Base-by-base conservation (phyloP, 768 basidiomycete genomes). In the Hygrophorus russula region DNA sequence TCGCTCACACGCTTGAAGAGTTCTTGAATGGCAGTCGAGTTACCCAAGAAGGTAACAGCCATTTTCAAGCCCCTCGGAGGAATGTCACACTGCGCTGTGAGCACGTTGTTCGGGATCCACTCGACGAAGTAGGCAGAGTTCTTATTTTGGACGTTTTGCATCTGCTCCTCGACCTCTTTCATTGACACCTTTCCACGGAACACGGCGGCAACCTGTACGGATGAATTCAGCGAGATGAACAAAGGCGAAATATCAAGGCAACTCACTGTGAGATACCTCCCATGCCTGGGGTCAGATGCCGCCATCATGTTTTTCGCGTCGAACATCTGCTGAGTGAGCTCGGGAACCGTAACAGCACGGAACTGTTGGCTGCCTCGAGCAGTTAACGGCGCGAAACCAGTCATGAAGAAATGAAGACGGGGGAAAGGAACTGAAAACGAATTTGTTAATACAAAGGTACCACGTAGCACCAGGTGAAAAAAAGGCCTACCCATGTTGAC, bases 261-360 rank as follows among this genome's bases (percentile, higher is more conserved):
- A 55, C 76, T 41, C 54, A 83, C 94, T 32, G 96, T 99, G 48
- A 99, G 82, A 71, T 98, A 99, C 55, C 92, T 87, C 50, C 96
- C 96, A 53, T 96, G 87, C 59, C 92, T 73, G 33, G 96, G 96
- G 70, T 97, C 92, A 17, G 87, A 87, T 17, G 96, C 96, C 53
- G 93, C 91, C 92, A 97, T 94, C 90, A 94, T 93, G 82, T 97
- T 97, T 80, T 96, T 97, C 36, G 92, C 89, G 56, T 97, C 94
- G 64, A 98, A 99, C 93, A 98, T 98, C 59, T 99, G 96, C 60
- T 91, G 86, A 6, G 96, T 97, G 48, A 99, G 76, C 65, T 99
- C 96, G 27, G 96, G 91, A 32, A 99, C 93, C 45, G 88, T 89
- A 56, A 98, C 89, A 30, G 92, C 91, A 49, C 96, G 88, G 76